Percentiles rank a stretch among this genome's conserved stretches.
These are phyloP conservation scores for Monosporozyma aquatica DNA, from an alignment of 805 yeast species.

Conservation along the genomic window DNA sequence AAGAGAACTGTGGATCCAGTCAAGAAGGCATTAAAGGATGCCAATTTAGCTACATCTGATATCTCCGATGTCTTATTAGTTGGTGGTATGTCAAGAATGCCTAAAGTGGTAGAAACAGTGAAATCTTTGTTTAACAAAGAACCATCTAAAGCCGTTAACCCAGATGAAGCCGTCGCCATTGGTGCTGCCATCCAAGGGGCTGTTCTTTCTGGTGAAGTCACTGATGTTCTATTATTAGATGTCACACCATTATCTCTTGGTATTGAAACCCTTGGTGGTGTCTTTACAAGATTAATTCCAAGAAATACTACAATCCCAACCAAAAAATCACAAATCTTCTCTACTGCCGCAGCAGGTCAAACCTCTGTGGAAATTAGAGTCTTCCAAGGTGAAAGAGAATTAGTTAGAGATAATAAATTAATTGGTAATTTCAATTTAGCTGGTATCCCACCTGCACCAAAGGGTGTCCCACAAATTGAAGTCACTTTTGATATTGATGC, in stretches of 20 bases:
- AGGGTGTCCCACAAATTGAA: constrained; percentile 75
- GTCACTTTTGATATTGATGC: constrained; percentile 95
- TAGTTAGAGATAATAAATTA: constrained; percentile 94
- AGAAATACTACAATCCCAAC: constrained; percentile 95
- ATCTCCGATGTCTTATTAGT: constrained; percentile 70
- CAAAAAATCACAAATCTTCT: constrained; percentile 91
- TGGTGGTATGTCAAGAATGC: constrained; percentile 91
- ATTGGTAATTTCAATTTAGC: constrained; percentile 93
- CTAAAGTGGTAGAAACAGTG: constrained; percentile 64
- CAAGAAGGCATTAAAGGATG: constrained; percentile 68
- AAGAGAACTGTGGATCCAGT: constrained; percentile 70
- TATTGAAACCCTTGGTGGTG: constrained; percentile 98
- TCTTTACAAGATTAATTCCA: constrained; percentile 80
- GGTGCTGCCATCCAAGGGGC: constrained; percentile 99
- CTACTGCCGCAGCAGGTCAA: constrained; percentile 94
- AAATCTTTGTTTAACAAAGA: constrained; percentile 66
- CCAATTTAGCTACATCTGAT: constrained; percentile 55
- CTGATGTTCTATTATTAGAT: constrained; percentile 82
- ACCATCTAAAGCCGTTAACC: constrained; percentile 88
- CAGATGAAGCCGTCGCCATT: constrained; percentile 88
- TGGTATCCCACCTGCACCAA: constrained; percentile 82
- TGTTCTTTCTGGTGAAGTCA: constrained; percentile 88
- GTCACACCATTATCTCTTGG: constrained; percentile 83
- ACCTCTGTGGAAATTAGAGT: constrained; percentile 95
- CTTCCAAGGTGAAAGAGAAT: constrained; percentile 98